A percentile compares a stretch with the other conserved stretches of the same genome.
These are phyloP conservation scores for Penstemon davidsonii DNA, from an alignment of 257 asterid genomes.

Conservation along the genomic window DNA sequence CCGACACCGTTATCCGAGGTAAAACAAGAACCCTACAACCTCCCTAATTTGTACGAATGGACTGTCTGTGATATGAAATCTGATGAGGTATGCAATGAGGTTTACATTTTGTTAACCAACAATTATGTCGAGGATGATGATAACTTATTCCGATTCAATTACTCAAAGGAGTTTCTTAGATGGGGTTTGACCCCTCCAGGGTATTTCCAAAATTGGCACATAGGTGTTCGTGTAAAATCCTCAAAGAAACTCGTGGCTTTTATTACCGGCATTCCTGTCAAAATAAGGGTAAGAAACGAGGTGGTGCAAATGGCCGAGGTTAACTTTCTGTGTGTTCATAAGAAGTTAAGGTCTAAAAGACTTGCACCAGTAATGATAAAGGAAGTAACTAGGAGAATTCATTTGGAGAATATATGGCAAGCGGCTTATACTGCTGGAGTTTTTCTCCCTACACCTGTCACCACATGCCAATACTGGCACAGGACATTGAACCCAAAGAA, in stretches of 20 bases:
- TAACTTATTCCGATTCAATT: constrained; percentile 55
- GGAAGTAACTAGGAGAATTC: constrained; percentile 56
- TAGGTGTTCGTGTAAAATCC: constrained; percentile 51
- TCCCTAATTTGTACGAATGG: constrained; percentile 58
- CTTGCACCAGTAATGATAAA: constrained; percentile 61
- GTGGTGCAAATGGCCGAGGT: constrained; percentile 52
- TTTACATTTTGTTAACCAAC: constrained; percentile 41
- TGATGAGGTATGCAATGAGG: constrained; percentile 53
- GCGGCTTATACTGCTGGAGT: constrained; percentile 60
- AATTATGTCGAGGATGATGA: constrained; percentile 62
- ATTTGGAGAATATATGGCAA: constrained; percentile 57
- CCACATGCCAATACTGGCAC: constrained; percentile 54
- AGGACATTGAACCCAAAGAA: constrained; percentile 53
- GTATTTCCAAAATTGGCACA: constrained; percentile 47
- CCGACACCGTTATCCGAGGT: constrained; percentile 50
- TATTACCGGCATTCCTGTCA: constrained; percentile 50
- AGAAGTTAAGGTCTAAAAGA: constrained; percentile 56
- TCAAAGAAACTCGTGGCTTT: constrained; percentile 54
- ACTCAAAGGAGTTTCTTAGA: constrained; percentile 53
- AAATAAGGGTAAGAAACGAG: constrained; percentile 41
- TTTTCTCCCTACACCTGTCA: constrained; percentile 48
- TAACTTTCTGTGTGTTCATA: constrained; percentile 57
- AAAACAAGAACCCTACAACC: constrained; percentile 59
- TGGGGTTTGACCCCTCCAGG: constrained; percentile 63
- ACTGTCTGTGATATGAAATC: constrained; percentile 46